Evolutionary conservation across 352 stramenopile genomes (phyloP).

Genomic region (Phytophthora sp.): DNA sequence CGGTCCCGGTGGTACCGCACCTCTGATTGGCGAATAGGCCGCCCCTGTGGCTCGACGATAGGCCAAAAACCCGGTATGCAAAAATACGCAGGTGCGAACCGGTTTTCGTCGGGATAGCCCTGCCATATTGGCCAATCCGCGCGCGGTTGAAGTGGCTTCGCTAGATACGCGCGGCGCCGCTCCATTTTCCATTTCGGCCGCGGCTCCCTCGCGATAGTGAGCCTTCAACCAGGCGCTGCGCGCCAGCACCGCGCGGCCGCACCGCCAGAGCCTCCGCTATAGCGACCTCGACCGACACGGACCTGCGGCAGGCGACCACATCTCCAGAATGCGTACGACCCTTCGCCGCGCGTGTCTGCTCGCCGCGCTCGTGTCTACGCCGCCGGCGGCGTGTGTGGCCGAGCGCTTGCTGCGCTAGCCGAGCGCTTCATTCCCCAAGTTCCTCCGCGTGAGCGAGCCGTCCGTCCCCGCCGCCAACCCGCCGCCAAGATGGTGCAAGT

Average conservation of each 20-base stretch:
- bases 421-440: not conserved
- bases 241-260: not conserved
- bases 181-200: not conserved
- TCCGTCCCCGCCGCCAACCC: not conserved
- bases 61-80: no score
- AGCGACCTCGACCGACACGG: not conserved
- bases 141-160: conserved; percentile 15
- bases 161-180: conserved; percentile 1
- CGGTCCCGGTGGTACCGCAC: no score
- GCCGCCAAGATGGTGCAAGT: conserved; percentile 11
- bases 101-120: conserved; percentile 6
- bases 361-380: conserved; percentile 13
- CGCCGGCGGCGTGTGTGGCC: not conserved
- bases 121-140: not conserved
- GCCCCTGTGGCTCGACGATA: no score
- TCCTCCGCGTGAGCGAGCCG: not conserved
- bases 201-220: conserved; percentile 1
- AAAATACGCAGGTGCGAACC: conserved; percentile 5
- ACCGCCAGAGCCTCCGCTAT: not conserved
- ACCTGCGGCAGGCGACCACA: not conserved
- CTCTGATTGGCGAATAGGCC: no score
- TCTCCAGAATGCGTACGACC: conserved; percentile 9
- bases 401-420: no score
- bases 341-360: conserved; percentile 5
- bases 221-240: not conserved